Base-by-base conservation (phyloP, 1,284 basidiomycete genomes). In the Trichosporon inkin region DNA sequence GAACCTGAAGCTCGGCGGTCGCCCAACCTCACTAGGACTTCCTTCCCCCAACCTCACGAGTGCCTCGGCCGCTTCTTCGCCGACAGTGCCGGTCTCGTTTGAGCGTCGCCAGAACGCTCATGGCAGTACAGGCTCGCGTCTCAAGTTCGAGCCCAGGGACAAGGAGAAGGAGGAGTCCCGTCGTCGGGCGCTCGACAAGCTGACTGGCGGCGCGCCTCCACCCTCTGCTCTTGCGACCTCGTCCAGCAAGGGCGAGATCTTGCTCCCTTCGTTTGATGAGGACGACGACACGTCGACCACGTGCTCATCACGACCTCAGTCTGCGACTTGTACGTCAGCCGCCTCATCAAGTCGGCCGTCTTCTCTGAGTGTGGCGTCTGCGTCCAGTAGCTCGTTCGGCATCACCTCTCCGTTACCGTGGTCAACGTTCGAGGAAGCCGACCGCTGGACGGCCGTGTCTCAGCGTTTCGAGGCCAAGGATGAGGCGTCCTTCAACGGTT, bases 141-240 rank as follows among this genome's bases (percentile, higher is more conserved):
- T 77, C 17, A 74, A 74, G 57, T 77, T 77, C 55, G 75, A 74
- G 58, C 75, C 75, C 0, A 71, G 68, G 44, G 73, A 76, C 51
- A 74, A 71, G 65, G 70, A 72, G 38, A 70, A 71, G 57, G 70
- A 73, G 28, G 75, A 75, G 58, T 75, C 67, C 2, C 64, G 75
- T 6, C 66, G 71, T 1, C 71, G 69, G 32, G 74, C 75, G 10
- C 64, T 77, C 20, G 74, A 76, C 52, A 73, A 74, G 60, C 70
- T 77, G 22, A 76, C 69, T 2, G 75, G 74, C 14, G 62, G 62
- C 3, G 56, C 19, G 28, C 7, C n/a, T 14, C 56, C 22, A 10
- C 22, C 53, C 2, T 36, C 20, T 6, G 51, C 35, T n/a, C 53
- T 61, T 7, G 65, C 62, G 38, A 53, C 53, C 10, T 35, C 49